Conservation (phyloP, 1,284 basidiomycete genomes). For the Pseudozyma hubeiensis region DNA sequence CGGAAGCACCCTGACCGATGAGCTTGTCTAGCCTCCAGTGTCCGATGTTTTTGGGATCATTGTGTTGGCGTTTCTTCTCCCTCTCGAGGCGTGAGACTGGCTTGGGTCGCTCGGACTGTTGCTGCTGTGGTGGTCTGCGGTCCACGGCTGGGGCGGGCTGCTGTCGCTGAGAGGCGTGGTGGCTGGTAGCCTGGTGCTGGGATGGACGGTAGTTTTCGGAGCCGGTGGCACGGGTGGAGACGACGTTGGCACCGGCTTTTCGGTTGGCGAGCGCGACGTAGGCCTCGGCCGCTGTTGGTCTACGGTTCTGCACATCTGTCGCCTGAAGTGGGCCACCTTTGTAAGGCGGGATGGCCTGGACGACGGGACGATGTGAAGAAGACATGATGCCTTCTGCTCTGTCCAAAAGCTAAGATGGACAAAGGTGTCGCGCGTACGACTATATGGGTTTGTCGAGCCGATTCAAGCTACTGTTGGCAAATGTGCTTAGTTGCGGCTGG, state of each 20-base stretch:
- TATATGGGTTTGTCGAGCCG: neutral
- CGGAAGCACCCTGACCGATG: conserved; percentile 87
- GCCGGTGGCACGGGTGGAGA: conserved; percentile 36
- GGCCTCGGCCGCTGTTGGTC: conserved; percentile 42
- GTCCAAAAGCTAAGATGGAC: conserved; percentile 13
- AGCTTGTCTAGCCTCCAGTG: conserved; percentile 93
- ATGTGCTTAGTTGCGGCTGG: neutral
- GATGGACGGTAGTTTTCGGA: conserved; percentile 43
- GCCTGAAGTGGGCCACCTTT: conserved; percentile 46
- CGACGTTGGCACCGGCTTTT: conserved; percentile 42
- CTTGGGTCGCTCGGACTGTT: conserved; percentile 32
- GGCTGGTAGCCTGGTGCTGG: conserved; percentile 28
- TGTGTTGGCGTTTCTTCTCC: conserved; percentile 70
- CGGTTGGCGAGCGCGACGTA: conserved; percentile 44
- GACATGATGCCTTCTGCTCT: conserved; percentile 33
- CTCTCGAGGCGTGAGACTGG: conserved; percentile 62
- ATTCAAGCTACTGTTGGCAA: neutral
- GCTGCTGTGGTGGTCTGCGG: conserved; percentile 31
- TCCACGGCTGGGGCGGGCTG: conserved; percentile 36
- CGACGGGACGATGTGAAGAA: conserved; percentile 35
- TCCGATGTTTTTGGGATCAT: conserved; percentile 76
- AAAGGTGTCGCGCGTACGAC: neutral
- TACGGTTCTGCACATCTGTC: conserved; percentile 40
- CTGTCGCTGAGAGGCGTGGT: conserved; percentile 42
- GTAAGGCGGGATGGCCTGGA: conserved; percentile 52